A percentile compares a stretch with the other conserved stretches of the same genome.
Evolutionary conservation across 2,329 filamentous ascomycete genomes (phyloP).

Genomic region (Epicoccum sorghinum): DNA sequence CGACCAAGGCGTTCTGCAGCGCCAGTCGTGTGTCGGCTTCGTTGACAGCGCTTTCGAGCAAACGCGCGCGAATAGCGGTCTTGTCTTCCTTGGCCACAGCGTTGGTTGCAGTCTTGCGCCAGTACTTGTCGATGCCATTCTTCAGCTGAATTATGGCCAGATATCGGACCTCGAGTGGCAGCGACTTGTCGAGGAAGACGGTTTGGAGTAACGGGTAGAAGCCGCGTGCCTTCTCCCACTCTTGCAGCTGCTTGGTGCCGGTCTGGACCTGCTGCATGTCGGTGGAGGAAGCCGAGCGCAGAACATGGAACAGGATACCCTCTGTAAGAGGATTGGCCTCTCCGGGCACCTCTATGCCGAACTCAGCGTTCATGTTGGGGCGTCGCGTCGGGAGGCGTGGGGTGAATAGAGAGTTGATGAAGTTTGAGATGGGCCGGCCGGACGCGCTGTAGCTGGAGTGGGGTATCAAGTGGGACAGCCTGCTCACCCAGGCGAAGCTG

Average conservation of each 20-base stretch:
- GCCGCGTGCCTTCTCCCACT: slow-evolving; percentile 56
- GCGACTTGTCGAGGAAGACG: slow-evolving; percentile 78
- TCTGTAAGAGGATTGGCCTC: slow-evolving; percentile 70
- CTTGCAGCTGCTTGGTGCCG: slow-evolving; percentile 58
- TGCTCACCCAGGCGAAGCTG: slow-evolving; percentile 38
- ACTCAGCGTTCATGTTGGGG: slow-evolving; percentile 38
- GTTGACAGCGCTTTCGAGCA: slow-evolving; percentile 77
- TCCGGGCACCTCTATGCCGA: slow-evolving; percentile 74
- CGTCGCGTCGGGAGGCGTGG: background rate
- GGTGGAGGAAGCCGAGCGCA: slow-evolving; percentile 55
- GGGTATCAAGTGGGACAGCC: slow-evolving; percentile 4
- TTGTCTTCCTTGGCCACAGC: slow-evolving; percentile 74
- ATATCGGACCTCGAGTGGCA: slow-evolving; percentile 80
- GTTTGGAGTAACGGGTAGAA: slow-evolving; percentile 63
- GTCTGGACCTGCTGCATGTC: slow-evolving; percentile 57
- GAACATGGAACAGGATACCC: slow-evolving; percentile 54
- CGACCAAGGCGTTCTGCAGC: slow-evolving; percentile 84
- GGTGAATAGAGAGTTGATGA: too few species aligned
- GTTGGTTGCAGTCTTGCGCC: slow-evolving; percentile 80
- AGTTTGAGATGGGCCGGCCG: background rate
- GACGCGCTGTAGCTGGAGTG: background rate
- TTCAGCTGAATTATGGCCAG: slow-evolving; percentile 93
- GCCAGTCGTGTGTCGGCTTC: slow-evolving; percentile 79
- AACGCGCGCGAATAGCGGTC: slow-evolving; percentile 71
- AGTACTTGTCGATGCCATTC: slow-evolving; percentile 94